Evolutionary conservation across 2,329 filamentous ascomycete species (phyloP).

Genomic region (Xylariaceae sp.): DNA sequence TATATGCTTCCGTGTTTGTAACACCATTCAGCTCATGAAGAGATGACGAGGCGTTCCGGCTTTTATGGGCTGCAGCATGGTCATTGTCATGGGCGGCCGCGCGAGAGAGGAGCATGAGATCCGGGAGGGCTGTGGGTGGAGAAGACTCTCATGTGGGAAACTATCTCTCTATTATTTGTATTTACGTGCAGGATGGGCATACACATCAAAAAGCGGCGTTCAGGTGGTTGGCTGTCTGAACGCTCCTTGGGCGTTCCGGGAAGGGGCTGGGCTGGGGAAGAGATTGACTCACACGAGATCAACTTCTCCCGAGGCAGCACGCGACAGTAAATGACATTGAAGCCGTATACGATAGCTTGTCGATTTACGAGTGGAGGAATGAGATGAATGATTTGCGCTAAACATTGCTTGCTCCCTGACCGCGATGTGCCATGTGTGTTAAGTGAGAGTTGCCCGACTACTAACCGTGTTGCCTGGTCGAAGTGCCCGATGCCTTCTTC

Average conservation of each 20-base stretch:
- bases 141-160: constrained; percentile 6
- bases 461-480: too few relatives aligned
- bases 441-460: too few relatives aligned
- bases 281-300: constrained; percentile 10
- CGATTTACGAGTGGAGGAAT: not conserved
- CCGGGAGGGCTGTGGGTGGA: constrained; percentile 14
- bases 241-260: constrained; percentile 20
- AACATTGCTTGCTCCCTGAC: too few relatives aligned
- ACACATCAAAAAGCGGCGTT: constrained; percentile 48
- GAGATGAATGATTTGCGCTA: not conserved
- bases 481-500: too few relatives aligned
- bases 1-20: constrained; percentile 33
- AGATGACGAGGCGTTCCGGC: constrained; percentile 31
- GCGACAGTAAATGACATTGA: too few relatives aligned
- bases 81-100: too few relatives aligned
- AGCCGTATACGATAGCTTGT: constrained; percentile 23
- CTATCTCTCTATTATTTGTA: constrained; percentile 25
- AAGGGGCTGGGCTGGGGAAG: constrained; percentile 15
- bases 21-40: constrained; percentile 37
- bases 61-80: constrained; percentile 1
- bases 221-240: constrained; percentile 20
- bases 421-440: too few relatives aligned
- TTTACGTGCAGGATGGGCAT: constrained; percentile 36
- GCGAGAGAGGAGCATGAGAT: constrained; percentile 13
- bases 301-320: constrained; percentile 13